phyloP scores from a whole-genome alignment of 306 rosid genomes.

The Acmispon strigosus region DNA sequence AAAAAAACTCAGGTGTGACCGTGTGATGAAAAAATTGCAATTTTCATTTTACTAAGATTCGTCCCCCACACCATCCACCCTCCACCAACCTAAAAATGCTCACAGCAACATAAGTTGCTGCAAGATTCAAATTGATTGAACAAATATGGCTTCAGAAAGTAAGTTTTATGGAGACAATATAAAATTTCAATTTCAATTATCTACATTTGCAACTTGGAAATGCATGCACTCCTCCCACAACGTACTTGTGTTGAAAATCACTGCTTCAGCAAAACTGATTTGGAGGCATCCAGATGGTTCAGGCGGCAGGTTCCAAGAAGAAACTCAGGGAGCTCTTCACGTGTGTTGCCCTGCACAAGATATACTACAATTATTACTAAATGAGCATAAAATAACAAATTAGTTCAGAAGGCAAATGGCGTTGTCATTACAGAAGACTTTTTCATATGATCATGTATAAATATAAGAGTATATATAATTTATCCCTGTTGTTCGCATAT shows the following conservation, averaged over 20 bases:
- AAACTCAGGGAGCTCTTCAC: slow-evolving; percentile 87
- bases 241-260: slow-evolving; percentile 22
- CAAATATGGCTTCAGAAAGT: slow-evolving; percentile 33
- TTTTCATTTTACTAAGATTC: slow-evolving; percentile 18
- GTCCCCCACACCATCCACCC: slow-evolving; percentile 19
- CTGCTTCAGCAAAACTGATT: slow-evolving; percentile 46
- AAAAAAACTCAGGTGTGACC: not conserved
- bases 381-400: not conserved
- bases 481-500: not conserved
- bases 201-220: slow-evolving; percentile 20
- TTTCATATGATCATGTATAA: not conserved
- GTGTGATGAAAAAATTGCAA: not conserved
- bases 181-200: slow-evolving; percentile 12
- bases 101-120: slow-evolving; percentile 28
- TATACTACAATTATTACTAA: slow-evolving; percentile 3
- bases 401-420: not conserved
- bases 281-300: slow-evolving; percentile 78
- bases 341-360: slow-evolving; percentile 66
- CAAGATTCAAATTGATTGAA: slow-evolving; percentile 31
- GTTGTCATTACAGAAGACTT: not conserved
- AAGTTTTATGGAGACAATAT: slow-evolving; percentile 20
- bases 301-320: slow-evolving; percentile 90
- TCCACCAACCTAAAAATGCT: slow-evolving; percentile 27
- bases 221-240: slow-evolving; percentile 1
- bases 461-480: slow-evolving; percentile 8